phyloP scores from a whole-genome alignment of 2,329 filamentous ascomycete genomes.

The Nemania bipapillata region DNA sequence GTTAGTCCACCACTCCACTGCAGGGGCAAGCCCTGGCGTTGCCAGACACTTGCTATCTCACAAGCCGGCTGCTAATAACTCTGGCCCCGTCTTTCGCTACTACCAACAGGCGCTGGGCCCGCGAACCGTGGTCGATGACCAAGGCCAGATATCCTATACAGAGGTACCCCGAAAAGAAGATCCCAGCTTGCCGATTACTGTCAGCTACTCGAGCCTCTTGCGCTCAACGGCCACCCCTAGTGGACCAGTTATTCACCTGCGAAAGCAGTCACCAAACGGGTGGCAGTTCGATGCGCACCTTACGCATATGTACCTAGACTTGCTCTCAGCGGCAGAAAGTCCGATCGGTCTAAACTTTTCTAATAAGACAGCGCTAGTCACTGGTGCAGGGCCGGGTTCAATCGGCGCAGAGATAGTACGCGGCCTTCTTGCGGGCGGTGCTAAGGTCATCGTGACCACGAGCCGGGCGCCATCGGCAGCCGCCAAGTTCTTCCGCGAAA shows the following conservation, averaged over 20 bases:
- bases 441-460: slow-evolving; percentile 95
- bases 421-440: slow-evolving; percentile 93
- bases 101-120: neutral
- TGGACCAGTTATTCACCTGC: neutral
- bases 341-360: slow-evolving; percentile 88
- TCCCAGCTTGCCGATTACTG: neutral
- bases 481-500: slow-evolving; percentile 84
- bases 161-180: slow-evolving; percentile 6
- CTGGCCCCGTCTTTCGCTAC: neutral
- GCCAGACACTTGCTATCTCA: neutral
- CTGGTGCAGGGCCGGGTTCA: slow-evolving; percentile 94
- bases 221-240: neutral
- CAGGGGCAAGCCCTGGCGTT: neutral
- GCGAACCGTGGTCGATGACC: neutral
- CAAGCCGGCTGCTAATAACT: neutral
- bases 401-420: slow-evolving; percentile 98
- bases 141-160: neutral
- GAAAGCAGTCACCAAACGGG: neutral
- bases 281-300: slow-evolving; percentile 66
- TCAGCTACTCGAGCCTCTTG: neutral
- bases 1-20: neutral
- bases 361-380: slow-evolving; percentile 97
- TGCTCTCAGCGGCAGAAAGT: slow-evolving; percentile 86
- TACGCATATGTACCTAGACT: slow-evolving; percentile 87
- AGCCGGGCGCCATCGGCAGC: slow-evolving; percentile 83